These are phyloP conservation scores for Radiomyces spectabilis DNA, from an alignment of 192 early-diverging fungal genomes.

Conservation along the genomic window DNA sequence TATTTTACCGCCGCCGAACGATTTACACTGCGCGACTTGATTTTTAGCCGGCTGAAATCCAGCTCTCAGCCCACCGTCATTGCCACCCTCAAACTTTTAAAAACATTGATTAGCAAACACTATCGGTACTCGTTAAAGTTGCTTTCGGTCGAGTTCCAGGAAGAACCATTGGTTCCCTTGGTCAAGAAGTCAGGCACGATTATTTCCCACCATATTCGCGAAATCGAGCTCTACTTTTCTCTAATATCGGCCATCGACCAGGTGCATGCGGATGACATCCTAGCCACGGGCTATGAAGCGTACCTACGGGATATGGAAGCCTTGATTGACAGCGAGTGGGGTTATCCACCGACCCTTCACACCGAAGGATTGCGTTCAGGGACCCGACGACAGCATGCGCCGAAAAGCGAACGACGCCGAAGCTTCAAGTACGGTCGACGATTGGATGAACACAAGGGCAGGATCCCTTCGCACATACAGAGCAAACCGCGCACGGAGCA, in stretches of 20 bases:
- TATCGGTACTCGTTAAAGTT: conserved; percentile 70
- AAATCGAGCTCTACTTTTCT: conserved; percentile 50
- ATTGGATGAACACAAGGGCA: conserved; percentile 29
- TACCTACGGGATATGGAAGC: conserved; percentile 48
- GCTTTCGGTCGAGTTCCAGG: conserved; percentile 62
- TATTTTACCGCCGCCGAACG: conserved; percentile 44
- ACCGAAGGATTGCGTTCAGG: conserved; percentile 7
- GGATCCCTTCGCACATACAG: too few species aligned
- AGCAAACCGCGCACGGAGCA: conserved; percentile 2
- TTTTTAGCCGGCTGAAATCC: conserved; percentile 84
- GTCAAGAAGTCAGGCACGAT: conserved; percentile 17
- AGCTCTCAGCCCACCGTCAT: conserved; percentile 81
- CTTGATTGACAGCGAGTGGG: conserved; percentile 37
- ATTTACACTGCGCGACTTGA: conserved; percentile 74
- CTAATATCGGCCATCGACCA: conserved; percentile 48
- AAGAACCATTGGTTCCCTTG: conserved; percentile 14
- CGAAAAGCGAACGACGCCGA: conserved; percentile 30
- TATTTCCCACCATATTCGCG: conserved; percentile 47
- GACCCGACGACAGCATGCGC: conserved; percentile 20
- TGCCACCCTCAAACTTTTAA: conserved; percentile 73
- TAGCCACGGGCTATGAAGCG: conserved; percentile 45
- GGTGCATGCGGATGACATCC: conserved; percentile 39
- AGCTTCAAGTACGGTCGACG: conserved; percentile 45
- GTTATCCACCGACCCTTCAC: conserved; percentile 29
- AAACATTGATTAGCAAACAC: conserved; percentile 66